These are phyloP conservation scores for Leptodermis oblonga DNA, from an alignment of 257 asterid species.

Conservation along the genomic window DNA sequence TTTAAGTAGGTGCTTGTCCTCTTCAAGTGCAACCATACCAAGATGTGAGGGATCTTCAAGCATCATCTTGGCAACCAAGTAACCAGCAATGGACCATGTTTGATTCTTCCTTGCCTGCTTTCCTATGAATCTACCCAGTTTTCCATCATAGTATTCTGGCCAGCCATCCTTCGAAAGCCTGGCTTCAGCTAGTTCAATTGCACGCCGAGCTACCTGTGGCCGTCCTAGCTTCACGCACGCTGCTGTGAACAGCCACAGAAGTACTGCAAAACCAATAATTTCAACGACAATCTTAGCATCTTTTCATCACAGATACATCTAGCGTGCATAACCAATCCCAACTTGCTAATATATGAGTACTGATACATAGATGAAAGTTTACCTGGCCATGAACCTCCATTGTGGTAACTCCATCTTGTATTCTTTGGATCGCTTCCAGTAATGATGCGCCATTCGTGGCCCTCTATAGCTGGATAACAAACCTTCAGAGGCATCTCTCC, in stretches of 20 bases:
- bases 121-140: slow-evolving; percentile 49
- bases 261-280: slow-evolving; percentile 43
- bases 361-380: background rate
- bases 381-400: slow-evolving; percentile 83
- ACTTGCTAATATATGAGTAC: too few relatives aligned
- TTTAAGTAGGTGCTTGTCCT: slow-evolving; percentile 48
- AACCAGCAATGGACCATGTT: slow-evolving; percentile 67
- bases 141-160: slow-evolving; percentile 72
- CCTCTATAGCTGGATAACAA: slow-evolving; percentile 69
- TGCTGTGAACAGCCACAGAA: slow-evolving; percentile 60
- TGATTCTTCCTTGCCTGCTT: slow-evolving; percentile 61
- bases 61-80: slow-evolving; percentile 64
- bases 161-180: slow-evolving; percentile 59
- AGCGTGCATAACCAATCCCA: background rate
- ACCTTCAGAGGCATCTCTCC: slow-evolving; percentile 83
- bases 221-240: slow-evolving; percentile 67
- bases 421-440: slow-evolving; percentile 69
- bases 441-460: slow-evolving; percentile 61
- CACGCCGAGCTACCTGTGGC: slow-evolving; percentile 61
- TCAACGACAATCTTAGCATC: slow-evolving; percentile 9
- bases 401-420: slow-evolving; percentile 72
- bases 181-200: slow-evolving; percentile 50
- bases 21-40: slow-evolving; percentile 60
- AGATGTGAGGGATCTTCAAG: slow-evolving; percentile 67
- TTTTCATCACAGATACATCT: background rate